Conservation (phyloP, 1,139 yeast genomes). For the Magnusiomyces fungicola region DNA sequence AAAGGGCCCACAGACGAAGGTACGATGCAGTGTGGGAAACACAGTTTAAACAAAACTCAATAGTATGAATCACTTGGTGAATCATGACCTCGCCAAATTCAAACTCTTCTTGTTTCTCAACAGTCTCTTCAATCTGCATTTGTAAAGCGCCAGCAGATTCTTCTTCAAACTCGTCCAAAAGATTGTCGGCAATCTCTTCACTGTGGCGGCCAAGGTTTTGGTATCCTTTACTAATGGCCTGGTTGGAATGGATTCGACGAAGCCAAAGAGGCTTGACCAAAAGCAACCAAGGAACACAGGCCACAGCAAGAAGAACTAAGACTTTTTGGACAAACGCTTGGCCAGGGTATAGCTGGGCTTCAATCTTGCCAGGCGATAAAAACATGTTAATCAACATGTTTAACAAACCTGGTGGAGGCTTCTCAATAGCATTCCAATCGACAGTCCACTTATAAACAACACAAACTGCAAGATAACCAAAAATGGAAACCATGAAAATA, state of each 20-base stretch:
- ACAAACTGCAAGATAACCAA: conserved; percentile 79
- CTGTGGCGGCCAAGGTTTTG: conserved; percentile 23
- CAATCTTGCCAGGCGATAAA: conserved; percentile 83
- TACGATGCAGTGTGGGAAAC: conserved; percentile 98
- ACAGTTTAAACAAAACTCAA: conserved; percentile 95
- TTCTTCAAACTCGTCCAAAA: conserved; percentile 28
- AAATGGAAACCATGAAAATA: conserved; percentile 89
- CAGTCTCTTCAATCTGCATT: conserved; percentile 15
- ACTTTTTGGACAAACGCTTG: conserved; percentile 74
- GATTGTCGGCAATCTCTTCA: conserved; percentile 22
- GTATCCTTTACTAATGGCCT: conserved; percentile 24
- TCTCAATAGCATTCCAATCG: conserved; percentile 73
- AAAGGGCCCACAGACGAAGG: conserved; percentile 92
- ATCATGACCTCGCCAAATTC: conserved; percentile 90
- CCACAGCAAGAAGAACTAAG: conserved; percentile 65
- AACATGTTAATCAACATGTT: conserved; percentile 97
- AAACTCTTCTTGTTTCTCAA: conserved; percentile 35
- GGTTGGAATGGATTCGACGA: conserved; percentile 35
- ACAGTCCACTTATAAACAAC: conserved; percentile 92
- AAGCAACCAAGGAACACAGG: conserved; percentile 93
- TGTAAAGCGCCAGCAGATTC: conserved; percentile 27
- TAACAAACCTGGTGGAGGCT: conserved; percentile 84
- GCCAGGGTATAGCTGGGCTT: conserved; percentile 74
- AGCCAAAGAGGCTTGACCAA: conserved; percentile 80
- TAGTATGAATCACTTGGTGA: conserved; percentile 96